These are phyloP conservation scores for Aspergillus pseudoglaucus DNA, from an alignment of 2,329 filamentous ascomycete species.

Conservation along the genomic window DNA sequence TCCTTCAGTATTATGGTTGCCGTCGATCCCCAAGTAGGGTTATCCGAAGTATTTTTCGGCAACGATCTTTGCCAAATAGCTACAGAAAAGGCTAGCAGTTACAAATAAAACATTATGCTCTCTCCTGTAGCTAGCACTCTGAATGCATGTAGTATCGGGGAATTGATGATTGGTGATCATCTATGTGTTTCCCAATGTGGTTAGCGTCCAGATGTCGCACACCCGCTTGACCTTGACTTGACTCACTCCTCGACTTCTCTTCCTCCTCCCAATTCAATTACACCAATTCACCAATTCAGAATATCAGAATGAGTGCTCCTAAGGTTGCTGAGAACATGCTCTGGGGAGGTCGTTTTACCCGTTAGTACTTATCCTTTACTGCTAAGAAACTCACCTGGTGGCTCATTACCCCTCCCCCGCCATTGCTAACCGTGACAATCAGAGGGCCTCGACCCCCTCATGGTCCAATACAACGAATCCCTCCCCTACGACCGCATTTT, in stretches of 20 bases:
- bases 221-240: constrained; percentile 1
- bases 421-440: constrained; percentile 16
- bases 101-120: no score
- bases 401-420: constrained; percentile 6
- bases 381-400: not conserved
- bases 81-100: no score
- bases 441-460: constrained; percentile 78
- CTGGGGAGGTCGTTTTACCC: constrained; percentile 58
- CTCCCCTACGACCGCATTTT: constrained; percentile 73
- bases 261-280: constrained; percentile 2
- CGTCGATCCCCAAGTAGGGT: no score
- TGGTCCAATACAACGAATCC: constrained; percentile 77
- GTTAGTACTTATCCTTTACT: constrained; percentile 25
- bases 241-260: not conserved
- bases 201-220: constrained; percentile 10
- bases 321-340: constrained; percentile 48
- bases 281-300: constrained; percentile 2
- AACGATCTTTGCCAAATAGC: no score
- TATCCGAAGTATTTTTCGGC: no score
- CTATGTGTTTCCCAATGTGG: not conserved
- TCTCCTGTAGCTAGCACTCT: no score
- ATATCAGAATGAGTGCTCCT: constrained; percentile 27
- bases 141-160: no score
- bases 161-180: constrained; percentile 3
- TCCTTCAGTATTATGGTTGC: no score